A percentile compares a stretch with the other conserved stretches of the same genome.
Conservation (phyloP, 768 basidiomycete species). For the Rhodotorula graminis region DNA sequence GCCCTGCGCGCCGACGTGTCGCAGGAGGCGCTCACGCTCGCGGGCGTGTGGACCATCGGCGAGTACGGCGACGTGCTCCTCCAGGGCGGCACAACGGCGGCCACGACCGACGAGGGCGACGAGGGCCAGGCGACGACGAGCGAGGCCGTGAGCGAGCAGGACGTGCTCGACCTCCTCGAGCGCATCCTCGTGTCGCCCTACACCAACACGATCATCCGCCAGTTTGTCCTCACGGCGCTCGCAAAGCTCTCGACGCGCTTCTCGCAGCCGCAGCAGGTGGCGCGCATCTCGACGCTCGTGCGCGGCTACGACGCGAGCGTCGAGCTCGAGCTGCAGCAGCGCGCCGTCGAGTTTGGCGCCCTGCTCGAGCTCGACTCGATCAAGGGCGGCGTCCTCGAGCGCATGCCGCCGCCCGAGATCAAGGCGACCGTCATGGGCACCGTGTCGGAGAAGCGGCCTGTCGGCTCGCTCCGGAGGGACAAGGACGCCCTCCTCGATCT, state of each 20-base stretch:
- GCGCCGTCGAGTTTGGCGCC: conserved; percentile 88
- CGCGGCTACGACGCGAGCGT: conserved; percentile 78
- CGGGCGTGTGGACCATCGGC: conserved; percentile 91
- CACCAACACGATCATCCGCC: conserved; percentile 79
- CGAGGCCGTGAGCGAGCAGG: conserved; percentile 63
- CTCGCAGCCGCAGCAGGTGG: conserved; percentile 63
- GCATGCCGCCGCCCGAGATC: conserved; percentile 98
- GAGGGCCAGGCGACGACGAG: conserved; percentile 66
- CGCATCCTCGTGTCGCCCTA: conserved; percentile 90
- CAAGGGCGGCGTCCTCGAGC: conserved; percentile 78
- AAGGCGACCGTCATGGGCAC: conserved; percentile 95
- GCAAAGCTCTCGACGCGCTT: conserved; percentile 84
- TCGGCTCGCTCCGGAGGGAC: conserved; percentile 75
- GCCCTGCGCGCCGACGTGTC: conserved; percentile 87
- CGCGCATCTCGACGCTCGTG: conserved; percentile 71
- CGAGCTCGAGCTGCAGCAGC: conserved; percentile 91
- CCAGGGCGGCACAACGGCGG: conserved; percentile 55
- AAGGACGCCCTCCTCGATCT: conserved; percentile 71
- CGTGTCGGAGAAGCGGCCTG: conserved; percentile 86
- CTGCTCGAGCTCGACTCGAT: conserved; percentile 66
- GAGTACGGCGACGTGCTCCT: conserved; percentile 90
- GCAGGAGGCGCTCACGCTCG: conserved; percentile 88
- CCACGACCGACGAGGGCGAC: conserved; percentile 62
- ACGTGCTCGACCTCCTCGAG: conserved; percentile 77
- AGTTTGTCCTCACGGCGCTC: conserved; percentile 82